Base-by-base conservation (phyloP, 2,329 filamentous ascomycete species). In the Sclerotinia trifoliorum region DNA sequence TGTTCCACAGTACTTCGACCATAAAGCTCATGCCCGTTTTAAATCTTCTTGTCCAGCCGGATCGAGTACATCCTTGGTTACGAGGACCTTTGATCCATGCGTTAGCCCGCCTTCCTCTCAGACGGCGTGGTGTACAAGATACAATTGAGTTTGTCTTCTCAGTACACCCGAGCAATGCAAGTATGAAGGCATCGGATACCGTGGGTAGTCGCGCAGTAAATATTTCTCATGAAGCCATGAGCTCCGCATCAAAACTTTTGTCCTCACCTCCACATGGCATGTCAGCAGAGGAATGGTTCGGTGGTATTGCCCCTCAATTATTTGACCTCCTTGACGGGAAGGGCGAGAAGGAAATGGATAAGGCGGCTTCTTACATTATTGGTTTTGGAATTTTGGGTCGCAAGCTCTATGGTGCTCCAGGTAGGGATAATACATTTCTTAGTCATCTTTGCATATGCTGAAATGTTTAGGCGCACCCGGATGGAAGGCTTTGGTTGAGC, bases 121-220 rank as follows among this genome's bases (percentile, higher is more conserved):
- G 89, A 5, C 79, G 80, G 2, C 83, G 86, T 70, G 90, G 90
- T 24, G 87, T 92, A 19, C 84, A 89, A 46, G 84, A 86, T 35
- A 89, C 87, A 0, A 81, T 92, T 70, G 89, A 92, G 74, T 92
- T 92, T 74, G 82, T 92, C 48, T 89, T 91, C 68, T 84, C 88
- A 1, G 86, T 90, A 8, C 89, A 91, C 70, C 85, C 89, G 0
- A 77, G 74, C 46, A 76, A 69, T 57, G 66, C 70, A 13, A 69
- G 68, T 57, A 67, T 64, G 29, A 71, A 72, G 51, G 67, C 67
- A 64, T 65, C 72, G 4, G 67, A 68, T 15, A 39, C 66, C 2
- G 76, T 76, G 7, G 75, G 78, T 56, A 78, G 78, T 65, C 80
- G 83, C 75, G 86, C 87, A 1, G 84, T 88, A 5, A 85, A 84